Base-by-base conservation (phyloP, 2,329 filamentous ascomycete species). In the Cercospora sp. region DNA sequence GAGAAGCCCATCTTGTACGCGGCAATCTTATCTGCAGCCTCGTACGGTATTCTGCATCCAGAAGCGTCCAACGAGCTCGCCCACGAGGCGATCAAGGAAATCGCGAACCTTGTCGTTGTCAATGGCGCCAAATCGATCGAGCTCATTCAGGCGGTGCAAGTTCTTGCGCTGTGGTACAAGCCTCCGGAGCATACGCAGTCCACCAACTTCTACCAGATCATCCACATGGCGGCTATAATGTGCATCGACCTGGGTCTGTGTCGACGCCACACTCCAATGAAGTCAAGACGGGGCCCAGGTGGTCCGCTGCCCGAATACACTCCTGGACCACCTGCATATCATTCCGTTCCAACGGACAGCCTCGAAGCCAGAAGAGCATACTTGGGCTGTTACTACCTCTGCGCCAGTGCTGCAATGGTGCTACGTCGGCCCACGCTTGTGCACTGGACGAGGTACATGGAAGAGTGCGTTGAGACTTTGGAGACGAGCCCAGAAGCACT, bases 151-250 rank as follows among this genome's bases (percentile, higher is more conserved):
- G 87, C 91, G 1, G 81, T 97, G 48, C 86, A 92, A 67, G 82
- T 97, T 3, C 84, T 88, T 6, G 88, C 90, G n/a, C 86, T 93
- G 20, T 97, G 93, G 91, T 96, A 97, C 78, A 89, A 89, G 78
- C 92, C 92, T 16, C 93, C 93, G 0, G 89, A 94, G 72, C 87
- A 91, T 73, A 91, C 91, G 68, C 92, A 96, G 75, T 91, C 95
- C 80, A 87, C 94, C 75, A 95, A 95, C 77, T 96, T 95, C 78
- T 97, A 95, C 80, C 91, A 94, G 81, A 86, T 95, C 72, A 88
- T 93, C 57, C 92, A 97, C 77, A 88, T 92, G 75, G 90, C 91
- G 2, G 90, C 90, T 59, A 86, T 92, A 73, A 92, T 97, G 89
- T 90, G 90, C 28, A 88, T 96, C 64, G 93, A 97, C 73, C 86